These are phyloP conservation scores for Dothidotthia symphoricarpi DNA, from an alignment of 2,329 filamentous ascomycete genomes.

Conservation along the genomic window DNA sequence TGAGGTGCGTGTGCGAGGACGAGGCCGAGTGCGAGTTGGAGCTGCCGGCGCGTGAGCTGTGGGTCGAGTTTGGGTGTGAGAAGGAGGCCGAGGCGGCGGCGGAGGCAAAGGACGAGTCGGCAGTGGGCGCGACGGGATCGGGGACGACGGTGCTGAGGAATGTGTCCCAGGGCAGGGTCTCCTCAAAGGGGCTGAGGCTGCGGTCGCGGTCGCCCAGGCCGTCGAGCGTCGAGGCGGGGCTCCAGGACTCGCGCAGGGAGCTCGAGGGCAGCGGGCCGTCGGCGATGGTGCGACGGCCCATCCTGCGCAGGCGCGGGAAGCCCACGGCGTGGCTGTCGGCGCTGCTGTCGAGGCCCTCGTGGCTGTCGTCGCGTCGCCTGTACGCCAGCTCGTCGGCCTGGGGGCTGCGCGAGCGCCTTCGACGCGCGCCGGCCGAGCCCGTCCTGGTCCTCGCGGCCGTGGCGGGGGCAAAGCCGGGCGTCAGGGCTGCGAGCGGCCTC, in stretches of 20 bases:
- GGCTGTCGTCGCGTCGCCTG: slow-evolving; percentile 5
- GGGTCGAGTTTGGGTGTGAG: slow-evolving; percentile 40
- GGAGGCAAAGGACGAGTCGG: slow-evolving; percentile 79
- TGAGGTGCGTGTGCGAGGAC: slow-evolving; percentile 41
- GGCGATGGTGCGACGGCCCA: slow-evolving; percentile 39
- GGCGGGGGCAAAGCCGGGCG: slow-evolving; percentile 39
- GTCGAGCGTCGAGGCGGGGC: slow-evolving; percentile 52
- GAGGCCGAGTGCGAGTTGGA: slow-evolving; percentile 47
- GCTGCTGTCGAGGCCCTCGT: slow-evolving; percentile 23
- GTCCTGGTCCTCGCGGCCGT: slow-evolving; percentile 3
- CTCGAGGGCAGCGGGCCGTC: slow-evolving; percentile 39
- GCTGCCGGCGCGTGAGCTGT: slow-evolving; percentile 47
- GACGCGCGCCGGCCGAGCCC: slow-evolving; percentile 4
- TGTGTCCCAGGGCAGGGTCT: slow-evolving; percentile 68
- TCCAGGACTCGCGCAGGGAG: slow-evolving; percentile 42
- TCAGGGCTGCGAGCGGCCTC: slow-evolving; percentile 29
- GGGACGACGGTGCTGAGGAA: slow-evolving; percentile 77
- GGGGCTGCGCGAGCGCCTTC: slow-evolving; percentile 15
- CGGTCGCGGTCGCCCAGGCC: slow-evolving; percentile 82
- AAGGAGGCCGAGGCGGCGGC: slow-evolving; percentile 55
- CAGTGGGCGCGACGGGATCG: slow-evolving; percentile 76
- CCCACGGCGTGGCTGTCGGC: slow-evolving; percentile 29
- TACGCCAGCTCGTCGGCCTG: slow-evolving; percentile 3
- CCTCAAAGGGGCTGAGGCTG: slow-evolving; percentile 67
- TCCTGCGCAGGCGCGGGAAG: slow-evolving; percentile 40